These are phyloP conservation scores for Russula sp. DNA, from an alignment of 768 basidiomycete genomes.

Conservation along the genomic window DNA sequence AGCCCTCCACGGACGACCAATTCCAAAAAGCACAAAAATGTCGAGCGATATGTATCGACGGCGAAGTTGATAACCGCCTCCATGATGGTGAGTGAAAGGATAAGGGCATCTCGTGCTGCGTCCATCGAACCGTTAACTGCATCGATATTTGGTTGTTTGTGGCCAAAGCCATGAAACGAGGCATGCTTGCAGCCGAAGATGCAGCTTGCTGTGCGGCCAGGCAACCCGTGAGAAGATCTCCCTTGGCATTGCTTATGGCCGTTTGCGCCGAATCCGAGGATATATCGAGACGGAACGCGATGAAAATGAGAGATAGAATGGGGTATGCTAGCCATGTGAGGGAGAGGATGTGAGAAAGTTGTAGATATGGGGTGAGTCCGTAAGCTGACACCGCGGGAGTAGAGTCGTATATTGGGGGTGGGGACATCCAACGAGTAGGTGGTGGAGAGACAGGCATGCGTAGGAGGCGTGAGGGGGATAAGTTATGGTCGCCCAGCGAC, in stretches of 20 bases:
- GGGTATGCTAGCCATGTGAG: conserved; percentile 91
- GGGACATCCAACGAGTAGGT: conserved; percentile 36
- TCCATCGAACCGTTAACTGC: conserved; percentile 77
- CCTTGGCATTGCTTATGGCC: conserved; percentile 66
- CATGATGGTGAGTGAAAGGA: conserved; percentile 76
- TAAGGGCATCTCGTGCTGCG: conserved; percentile 68
- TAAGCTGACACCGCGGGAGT: conserved; percentile 31
- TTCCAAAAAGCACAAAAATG: conserved; percentile 91
- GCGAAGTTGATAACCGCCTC: conserved; percentile 90
- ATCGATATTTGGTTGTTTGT: conserved; percentile 77
- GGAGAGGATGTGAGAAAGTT: conserved; percentile 77
- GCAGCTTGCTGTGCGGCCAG: conserved; percentile 81
- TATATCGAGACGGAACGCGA: conserved; percentile 77
- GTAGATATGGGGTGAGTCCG: conserved; percentile 75
- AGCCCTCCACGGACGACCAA: conserved; percentile 81
- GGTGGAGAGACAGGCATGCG: conserved; percentile 35
- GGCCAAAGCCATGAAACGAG: conserved; percentile 81
- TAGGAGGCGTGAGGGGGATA: not conserved
- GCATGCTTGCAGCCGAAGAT: conserved; percentile 78
- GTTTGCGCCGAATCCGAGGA: conserved; percentile 68
- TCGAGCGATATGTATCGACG: conserved; percentile 87
- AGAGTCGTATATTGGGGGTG: conserved; percentile 60
- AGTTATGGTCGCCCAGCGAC: conserved; percentile 30
- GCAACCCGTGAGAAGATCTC: conserved; percentile 77
- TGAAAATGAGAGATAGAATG: conserved; percentile 82